Base-by-base conservation (phyloP, 768 basidiomycete genomes). In the Candolleomyces aberdarensis region DNA sequence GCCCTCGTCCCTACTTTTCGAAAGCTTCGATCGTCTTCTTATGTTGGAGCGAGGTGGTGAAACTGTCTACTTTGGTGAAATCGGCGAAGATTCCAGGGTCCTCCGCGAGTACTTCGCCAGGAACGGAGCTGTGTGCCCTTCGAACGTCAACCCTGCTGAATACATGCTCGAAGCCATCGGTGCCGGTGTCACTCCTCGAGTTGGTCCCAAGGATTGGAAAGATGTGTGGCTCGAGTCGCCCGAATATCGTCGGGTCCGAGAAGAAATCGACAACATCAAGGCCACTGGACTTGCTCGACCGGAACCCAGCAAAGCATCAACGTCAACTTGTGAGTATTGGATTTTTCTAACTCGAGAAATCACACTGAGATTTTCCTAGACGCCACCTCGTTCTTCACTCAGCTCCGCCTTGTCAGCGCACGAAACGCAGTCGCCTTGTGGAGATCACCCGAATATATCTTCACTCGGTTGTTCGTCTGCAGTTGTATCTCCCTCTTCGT, bases 1-100 rank as follows among this genome's bases (percentile, higher is more conserved):
- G 65, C 93, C 93, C 3, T 92, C 91, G 3, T 85, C 91, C 5
- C 80, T 93, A 17, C 77, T 96, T 1, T 96, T 96, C 73, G 89
- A 94, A 71, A 87, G 86, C 67, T 96, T 97, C 65, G 94, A 89
- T 65, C 82, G 86, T 41, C 74, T 89, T 50, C 71, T 91, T 31
- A 76, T 89, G 9, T 76, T 89, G n/a, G 86, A 94, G 66, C 78
- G 79, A 15, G 94, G 94, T 2, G 94, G 94, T 5, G 87, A 92
- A 71, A 94, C 93, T 0, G 91, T 95, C 22, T 96, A 96, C 80
- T 96, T 92, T 68, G 94, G 94, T 46, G 89, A 91, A 62, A 92
- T 96, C 56, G 94, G 93, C 48, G 70, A 78, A 48, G 89, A 92
- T 62, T 89, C 91, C 3, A 67, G 75, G 1, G 77, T 85, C 43